These are phyloP conservation scores for Lotus japonicus DNA, from an alignment of 306 rosid species.

Conservation along the genomic window DNA sequence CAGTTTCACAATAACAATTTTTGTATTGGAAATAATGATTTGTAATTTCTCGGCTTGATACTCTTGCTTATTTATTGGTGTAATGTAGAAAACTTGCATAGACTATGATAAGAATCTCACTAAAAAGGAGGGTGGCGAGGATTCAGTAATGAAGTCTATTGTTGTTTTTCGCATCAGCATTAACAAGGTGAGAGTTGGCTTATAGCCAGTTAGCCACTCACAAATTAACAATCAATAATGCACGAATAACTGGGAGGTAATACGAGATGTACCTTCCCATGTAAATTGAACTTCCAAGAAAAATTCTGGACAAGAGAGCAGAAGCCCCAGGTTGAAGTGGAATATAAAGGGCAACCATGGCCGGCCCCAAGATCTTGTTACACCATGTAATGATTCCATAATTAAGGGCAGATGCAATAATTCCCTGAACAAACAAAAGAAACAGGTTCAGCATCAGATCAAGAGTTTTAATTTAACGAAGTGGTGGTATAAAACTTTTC, in stretches of 20 bases:
- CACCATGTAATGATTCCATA: conserved; percentile 93
- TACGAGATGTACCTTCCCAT: conserved; percentile 74
- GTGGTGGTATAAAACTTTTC: background rate
- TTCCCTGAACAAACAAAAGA: conserved; percentile 48
- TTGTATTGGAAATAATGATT: too few relatives aligned
- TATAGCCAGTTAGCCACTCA: background rate
- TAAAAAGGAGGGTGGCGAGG: background rate
- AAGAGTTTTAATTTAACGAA: background rate
- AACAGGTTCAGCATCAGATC: background rate
- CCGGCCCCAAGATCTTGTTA: conserved; percentile 93
- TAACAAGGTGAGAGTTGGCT: background rate
- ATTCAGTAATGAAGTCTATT: background rate
- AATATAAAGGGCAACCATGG: conserved; percentile 90
- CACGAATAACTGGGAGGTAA: background rate
- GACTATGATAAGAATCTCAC: background rate
- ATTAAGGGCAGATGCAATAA: conserved; percentile 84
- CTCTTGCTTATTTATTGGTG: background rate
- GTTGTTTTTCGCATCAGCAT: background rate
- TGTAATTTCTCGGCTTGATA: too few relatives aligned
- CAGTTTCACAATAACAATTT: too few relatives aligned
- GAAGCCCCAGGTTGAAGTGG: conserved; percentile 97
- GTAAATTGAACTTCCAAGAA: conserved; percentile 89
- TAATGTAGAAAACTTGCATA: background rate
- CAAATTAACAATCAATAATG: background rate
- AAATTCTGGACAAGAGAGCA: conserved; percentile 72